A percentile compares a stretch with the other conserved stretches of the same genome.
Conservation (phyloP, 805 yeast genomes). For the Yamadazyma akitaensis region DNA sequence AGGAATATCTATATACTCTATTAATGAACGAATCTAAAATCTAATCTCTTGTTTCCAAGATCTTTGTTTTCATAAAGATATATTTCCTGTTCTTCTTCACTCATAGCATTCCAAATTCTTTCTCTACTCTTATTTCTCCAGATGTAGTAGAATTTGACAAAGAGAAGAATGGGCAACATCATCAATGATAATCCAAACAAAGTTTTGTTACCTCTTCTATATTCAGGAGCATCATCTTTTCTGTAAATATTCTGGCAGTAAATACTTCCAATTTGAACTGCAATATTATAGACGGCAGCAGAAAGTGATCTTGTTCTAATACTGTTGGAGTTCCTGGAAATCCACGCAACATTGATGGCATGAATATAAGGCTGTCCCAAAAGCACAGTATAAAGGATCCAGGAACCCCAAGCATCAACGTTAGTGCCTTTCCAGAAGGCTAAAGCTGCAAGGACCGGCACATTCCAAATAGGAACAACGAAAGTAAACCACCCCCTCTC, state of each 20-base stretch:
- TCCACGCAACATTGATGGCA: conserved; percentile 29
- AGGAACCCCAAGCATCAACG: conserved; percentile 40
- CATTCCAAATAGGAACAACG: conserved; percentile 27
- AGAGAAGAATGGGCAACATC: conserved; percentile 21
- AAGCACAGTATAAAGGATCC: conserved; percentile 29
- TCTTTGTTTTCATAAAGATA: conserved; percentile 18
- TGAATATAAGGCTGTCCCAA: conserved; percentile 32
- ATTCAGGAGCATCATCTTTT: conserved; percentile 25
- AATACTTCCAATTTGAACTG: conserved; percentile 24
- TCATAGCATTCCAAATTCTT: conserved; percentile 19
- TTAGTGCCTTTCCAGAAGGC: conserved; percentile 43
- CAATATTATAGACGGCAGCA: conserved; percentile 27
- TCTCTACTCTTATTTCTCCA: conserved; percentile 19
- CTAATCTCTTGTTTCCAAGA: conserved; percentile 24
- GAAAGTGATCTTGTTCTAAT: conserved; percentile 26
- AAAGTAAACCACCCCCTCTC: conserved; percentile 24
- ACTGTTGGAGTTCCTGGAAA: conserved; percentile 24
- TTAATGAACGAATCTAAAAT: conserved; percentile 22
- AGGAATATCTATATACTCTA: not conserved
- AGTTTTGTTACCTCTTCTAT: conserved; percentile 23
- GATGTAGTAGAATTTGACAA: conserved; percentile 21
- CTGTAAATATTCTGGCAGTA: conserved; percentile 25
- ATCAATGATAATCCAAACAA: conserved; percentile 19
- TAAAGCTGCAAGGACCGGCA: conserved; percentile 29
- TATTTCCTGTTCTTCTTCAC: conserved; percentile 16